Conservation (phyloP, 805 yeast genomes). For the Starmerella asiatica region DNA sequence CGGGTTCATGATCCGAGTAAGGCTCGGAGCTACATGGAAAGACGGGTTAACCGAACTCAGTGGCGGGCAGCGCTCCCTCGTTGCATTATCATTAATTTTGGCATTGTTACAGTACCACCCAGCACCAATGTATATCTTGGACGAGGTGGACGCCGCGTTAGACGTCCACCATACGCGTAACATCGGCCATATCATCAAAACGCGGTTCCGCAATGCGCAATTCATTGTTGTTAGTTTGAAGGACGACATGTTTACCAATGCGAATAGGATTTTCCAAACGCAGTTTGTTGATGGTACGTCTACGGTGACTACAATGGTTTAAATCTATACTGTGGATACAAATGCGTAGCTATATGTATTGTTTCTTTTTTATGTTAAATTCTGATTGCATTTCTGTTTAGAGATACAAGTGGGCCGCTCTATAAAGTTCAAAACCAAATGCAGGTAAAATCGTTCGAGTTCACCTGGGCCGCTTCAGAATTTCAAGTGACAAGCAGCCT, state of each 20-base stretch:
- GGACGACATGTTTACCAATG: constrained; percentile 97
- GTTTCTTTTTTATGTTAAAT: not conserved
- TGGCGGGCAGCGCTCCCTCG: constrained; percentile 93
- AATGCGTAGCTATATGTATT: not conserved
- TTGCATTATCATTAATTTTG: constrained; percentile 82
- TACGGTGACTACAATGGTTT: constrained; percentile 11
- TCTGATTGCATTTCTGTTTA: not conserved
- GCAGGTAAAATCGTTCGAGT: too few relatives aligned
- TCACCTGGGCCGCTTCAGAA: too few relatives aligned
- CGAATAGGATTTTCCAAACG: constrained; percentile 84
- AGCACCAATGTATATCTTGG: constrained; percentile 95
- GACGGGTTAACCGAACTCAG: constrained; percentile 87
- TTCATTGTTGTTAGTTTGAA: constrained; percentile 92
- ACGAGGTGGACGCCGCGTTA: constrained; percentile 96
- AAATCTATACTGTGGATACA: not conserved
- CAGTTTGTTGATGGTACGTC: constrained; percentile 85
- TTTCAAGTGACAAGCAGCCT: too few relatives aligned
- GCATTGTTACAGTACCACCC: constrained; percentile 90
- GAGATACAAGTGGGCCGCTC: too few relatives aligned
- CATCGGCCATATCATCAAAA: constrained; percentile 90
- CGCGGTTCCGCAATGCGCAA: constrained; percentile 88
- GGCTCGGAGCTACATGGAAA: constrained; percentile 88
- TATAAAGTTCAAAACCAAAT: too few relatives aligned
- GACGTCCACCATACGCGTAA: constrained; percentile 96
- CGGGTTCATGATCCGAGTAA: constrained; percentile 83